Evolutionary conservation across 2,329 filamentous ascomycete genomes (phyloP).

Genomic region (Pseudogymnoascus pannorum): DNA sequence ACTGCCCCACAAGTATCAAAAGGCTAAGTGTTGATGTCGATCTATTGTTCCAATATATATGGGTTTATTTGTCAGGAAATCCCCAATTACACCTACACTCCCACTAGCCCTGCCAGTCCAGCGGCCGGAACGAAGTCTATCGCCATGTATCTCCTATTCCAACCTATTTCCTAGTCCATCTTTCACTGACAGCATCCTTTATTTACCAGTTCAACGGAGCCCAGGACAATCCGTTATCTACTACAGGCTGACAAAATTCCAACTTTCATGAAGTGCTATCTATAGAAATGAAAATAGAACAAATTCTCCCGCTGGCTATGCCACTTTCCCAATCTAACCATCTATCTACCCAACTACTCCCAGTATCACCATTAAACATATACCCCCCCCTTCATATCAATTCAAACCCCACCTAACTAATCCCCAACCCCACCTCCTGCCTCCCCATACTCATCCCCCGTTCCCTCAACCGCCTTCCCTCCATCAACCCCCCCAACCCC

Average conservation of each 20-base stretch:
- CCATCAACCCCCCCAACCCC: too few relatives aligned
- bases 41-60: not conserved
- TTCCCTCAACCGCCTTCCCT: too few relatives aligned
- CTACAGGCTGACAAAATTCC: too few relatives aligned
- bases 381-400: too few relatives aligned
- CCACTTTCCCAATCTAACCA: not conserved
- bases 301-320: slow-evolving; percentile 1
- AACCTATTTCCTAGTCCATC: too few relatives aligned
- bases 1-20: not conserved
- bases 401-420: not conserved
- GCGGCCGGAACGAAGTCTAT: too few relatives aligned
- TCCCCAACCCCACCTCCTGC: not conserved
- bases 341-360: not conserved
- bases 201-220: too few relatives aligned
- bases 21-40: not conserved
- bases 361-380: not conserved
- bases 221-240: too few relatives aligned
- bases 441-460: too few relatives aligned
- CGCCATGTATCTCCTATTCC: too few relatives aligned
- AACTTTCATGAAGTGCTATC: not conserved
- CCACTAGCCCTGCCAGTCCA: slow-evolving; percentile 16
- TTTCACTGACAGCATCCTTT: too few relatives aligned
- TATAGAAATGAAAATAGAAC: not conserved
- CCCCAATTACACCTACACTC: slow-evolving; percentile 20
- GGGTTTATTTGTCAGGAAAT: not conserved